These are phyloP conservation scores for Vicia faba DNA, from an alignment of 306 rosid species.

Conservation along the genomic window DNA sequence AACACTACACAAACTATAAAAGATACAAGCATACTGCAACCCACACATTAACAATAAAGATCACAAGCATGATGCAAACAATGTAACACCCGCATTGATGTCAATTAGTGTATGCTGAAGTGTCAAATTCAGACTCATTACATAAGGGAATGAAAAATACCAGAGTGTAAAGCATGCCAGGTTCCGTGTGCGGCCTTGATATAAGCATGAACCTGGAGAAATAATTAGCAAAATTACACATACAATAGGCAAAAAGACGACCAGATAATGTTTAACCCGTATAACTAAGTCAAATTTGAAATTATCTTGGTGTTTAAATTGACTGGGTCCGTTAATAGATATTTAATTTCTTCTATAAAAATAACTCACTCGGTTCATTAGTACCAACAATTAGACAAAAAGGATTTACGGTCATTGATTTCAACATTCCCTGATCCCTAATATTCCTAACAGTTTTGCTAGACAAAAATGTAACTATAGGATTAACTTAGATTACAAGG, in stretches of 20 bases:
- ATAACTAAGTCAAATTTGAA: slow-evolving; percentile 1
- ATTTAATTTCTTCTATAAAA: slow-evolving; percentile 8
- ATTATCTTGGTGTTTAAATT: slow-evolving; percentile 24
- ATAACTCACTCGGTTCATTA: not conserved
- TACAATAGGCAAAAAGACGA: slow-evolving; percentile 10
- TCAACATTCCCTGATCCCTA: slow-evolving; percentile 11
- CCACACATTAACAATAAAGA: slow-evolving; percentile 8
- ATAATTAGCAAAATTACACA: slow-evolving; percentile 9
- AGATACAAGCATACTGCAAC: slow-evolving; percentile 15
- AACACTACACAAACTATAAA: slow-evolving; percentile 28
- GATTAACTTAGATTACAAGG: slow-evolving; percentile 14
- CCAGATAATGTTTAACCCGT: slow-evolving; percentile 20
- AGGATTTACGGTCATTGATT: slow-evolving; percentile 5
- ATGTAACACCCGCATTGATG: not conserved
- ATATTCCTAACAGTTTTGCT: not conserved
- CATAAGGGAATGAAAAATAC: slow-evolving; percentile 46
- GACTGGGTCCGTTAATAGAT: not conserved
- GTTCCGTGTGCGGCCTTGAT: slow-evolving; percentile 85
- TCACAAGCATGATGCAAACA: slow-evolving; percentile 6
- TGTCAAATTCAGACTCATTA: slow-evolving; percentile 24
- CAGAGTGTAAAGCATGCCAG: slow-evolving; percentile 92
- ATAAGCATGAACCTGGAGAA: slow-evolving; percentile 87
- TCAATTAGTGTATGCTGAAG: slow-evolving; percentile 3
- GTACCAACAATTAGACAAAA: slow-evolving; percentile 18
- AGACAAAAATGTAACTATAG: not conserved